phyloP scores from a whole-genome alignment of 768 basidiomycete genomes.

The Grammothele lineata region DNA sequence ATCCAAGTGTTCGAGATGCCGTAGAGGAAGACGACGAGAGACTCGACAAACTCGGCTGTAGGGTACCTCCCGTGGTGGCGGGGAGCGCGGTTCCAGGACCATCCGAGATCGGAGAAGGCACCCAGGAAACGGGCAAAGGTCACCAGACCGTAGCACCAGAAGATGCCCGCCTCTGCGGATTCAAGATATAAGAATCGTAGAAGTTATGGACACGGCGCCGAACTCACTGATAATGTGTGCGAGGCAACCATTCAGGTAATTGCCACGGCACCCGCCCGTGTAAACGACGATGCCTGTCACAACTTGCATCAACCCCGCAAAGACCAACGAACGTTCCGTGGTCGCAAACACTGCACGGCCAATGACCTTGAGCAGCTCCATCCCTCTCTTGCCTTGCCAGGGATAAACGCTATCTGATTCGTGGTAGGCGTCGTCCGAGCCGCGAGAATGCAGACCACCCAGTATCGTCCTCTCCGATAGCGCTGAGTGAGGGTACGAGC shows the following conservation, averaged over 20 bases:
- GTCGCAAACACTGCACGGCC: constrained; percentile 45
- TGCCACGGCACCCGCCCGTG: constrained; percentile 80
- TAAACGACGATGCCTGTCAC: constrained; percentile 75
- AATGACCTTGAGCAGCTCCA: constrained; percentile 34
- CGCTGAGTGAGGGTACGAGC: constrained; percentile 40
- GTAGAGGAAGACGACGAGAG: constrained; percentile 78
- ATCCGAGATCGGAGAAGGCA: constrained; percentile 78
- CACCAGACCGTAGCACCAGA: constrained; percentile 86
- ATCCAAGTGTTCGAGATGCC: constrained; percentile 94
- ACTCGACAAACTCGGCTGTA: constrained; percentile 77
- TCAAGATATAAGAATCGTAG: too few relatives aligned
- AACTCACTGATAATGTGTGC: constrained; percentile 88
- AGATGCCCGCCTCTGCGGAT: constrained; percentile 79
- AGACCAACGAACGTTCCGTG: constrained; percentile 59
- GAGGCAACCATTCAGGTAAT: constrained; percentile 76
- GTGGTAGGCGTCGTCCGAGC: constrained; percentile 57
- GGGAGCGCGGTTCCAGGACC: constrained; percentile 89
- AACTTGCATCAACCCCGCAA: constrained; percentile 65
- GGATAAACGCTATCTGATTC: constrained; percentile 23
- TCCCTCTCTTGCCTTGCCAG: constrained; percentile 15
- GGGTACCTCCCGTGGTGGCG: constrained; percentile 34
- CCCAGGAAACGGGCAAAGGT: constrained; percentile 93
- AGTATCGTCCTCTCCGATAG: constrained; percentile 53
- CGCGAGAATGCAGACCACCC: constrained; percentile 39
- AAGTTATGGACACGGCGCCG: too few relatives aligned